Evolutionary conservation across 805 yeast genomes (phyloP).

Genomic region (Hanseniaspora mollemarum): DNA sequence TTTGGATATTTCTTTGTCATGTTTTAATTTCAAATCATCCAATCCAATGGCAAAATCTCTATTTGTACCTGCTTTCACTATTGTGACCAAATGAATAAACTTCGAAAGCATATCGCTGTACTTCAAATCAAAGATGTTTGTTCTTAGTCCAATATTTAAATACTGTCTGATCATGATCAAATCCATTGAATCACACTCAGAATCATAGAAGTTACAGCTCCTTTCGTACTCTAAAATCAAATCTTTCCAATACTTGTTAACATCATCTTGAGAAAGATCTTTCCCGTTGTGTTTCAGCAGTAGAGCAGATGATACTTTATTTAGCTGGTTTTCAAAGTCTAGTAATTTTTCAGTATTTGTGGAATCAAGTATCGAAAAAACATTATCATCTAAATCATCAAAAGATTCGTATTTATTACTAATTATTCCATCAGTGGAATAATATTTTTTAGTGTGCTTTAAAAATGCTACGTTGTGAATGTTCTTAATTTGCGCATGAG

Average conservation of each 20-base stretch:
- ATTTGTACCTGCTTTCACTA: conserved; percentile 8
- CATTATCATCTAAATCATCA: background rate
- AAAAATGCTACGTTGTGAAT: background rate
- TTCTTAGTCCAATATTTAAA: conserved; percentile 1
- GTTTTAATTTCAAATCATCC: background rate
- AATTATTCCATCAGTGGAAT: background rate
- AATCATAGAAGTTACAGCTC: conserved; percentile 1
- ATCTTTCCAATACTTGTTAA: conserved; percentile 10
- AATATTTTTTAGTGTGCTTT: background rate
- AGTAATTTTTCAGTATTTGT: background rate
- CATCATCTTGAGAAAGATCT: background rate
- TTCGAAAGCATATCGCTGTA: conserved; percentile 13
- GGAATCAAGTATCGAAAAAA: background rate
- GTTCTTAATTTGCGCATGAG: no score
- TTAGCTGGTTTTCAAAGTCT: conserved; percentile 1
- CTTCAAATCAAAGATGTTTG: background rate
- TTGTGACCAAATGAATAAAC: conserved; percentile 8
- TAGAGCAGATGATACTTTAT: background rate
- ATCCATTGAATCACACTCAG: conserved; percentile 5
- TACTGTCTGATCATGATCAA: conserved; percentile 5
- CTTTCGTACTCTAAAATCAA: conserved; percentile 3
- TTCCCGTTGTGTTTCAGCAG: background rate
- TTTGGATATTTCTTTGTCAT: background rate
- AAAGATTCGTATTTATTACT: background rate
- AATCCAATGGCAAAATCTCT: conserved; percentile 5